A percentile compares a stretch with the other conserved stretches of the same genome.
Conservation (phyloP, 1,139 yeast genomes). For the Hemisphaericaspora xylanilytica region DNA sequence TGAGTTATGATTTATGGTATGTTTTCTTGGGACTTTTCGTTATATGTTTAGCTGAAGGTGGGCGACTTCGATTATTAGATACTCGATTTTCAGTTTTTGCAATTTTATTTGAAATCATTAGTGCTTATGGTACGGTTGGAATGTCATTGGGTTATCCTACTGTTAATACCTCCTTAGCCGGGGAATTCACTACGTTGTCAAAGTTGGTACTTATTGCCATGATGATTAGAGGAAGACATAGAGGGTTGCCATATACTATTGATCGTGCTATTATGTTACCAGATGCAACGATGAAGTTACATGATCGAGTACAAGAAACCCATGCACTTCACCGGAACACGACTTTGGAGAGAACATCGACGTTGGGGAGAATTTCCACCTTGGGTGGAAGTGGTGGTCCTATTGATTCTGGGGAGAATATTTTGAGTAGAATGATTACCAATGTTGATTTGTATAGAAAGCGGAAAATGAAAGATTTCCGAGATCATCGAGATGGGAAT, state of each 20-base stretch:
- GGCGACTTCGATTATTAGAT: slow-evolving; percentile 46
- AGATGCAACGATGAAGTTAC: slow-evolving; percentile 59
- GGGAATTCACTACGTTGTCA: slow-evolving; percentile 67
- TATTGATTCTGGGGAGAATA: slow-evolving; percentile 15
- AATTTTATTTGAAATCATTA: slow-evolving; percentile 80
- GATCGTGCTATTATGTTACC: slow-evolving; percentile 95
- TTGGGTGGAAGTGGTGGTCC: slow-evolving; percentile 13
- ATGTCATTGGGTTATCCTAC: slow-evolving; percentile 79
- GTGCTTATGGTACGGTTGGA: slow-evolving; percentile 97
- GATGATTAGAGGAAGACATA: slow-evolving; percentile 93
- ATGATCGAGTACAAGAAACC: slow-evolving; percentile 66
- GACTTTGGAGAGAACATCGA: slow-evolving; percentile 28
- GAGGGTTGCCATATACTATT: slow-evolving; percentile 91
- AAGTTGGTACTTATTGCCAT: slow-evolving; percentile 83
- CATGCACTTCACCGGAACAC: slow-evolving; percentile 44
- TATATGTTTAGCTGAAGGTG: slow-evolving; percentile 82
- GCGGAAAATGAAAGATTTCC: slow-evolving; percentile 6
- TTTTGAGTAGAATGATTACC: slow-evolving; percentile 15
- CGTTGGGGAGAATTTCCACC: slow-evolving; percentile 15
- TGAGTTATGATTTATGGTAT: slow-evolving; percentile 95
- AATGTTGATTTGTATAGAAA: slow-evolving; percentile 12
- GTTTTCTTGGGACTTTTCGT: slow-evolving; percentile 81
- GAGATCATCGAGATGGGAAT: background rate
- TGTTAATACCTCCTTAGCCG: slow-evolving; percentile 66
- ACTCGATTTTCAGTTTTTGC: slow-evolving; percentile 65